Evolutionary conservation across 306 rosid genomes (phyloP).

Genomic region (Betula pendula): DNA sequence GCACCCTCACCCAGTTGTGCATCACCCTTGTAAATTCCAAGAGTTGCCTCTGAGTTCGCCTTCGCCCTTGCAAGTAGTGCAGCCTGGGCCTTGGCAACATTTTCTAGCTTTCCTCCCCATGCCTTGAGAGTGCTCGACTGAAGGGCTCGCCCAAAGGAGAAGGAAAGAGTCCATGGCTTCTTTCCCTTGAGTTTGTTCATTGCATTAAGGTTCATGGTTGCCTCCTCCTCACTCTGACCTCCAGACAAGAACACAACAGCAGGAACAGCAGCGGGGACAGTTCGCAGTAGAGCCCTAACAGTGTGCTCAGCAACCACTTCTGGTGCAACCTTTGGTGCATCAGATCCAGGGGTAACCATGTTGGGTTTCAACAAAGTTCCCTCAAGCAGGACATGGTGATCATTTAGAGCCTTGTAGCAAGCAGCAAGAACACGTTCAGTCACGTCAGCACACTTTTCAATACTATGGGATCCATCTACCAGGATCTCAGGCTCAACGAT

Average conservation of each 20-base stretch:
- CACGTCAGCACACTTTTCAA: conserved; percentile 67
- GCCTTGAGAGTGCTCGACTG: conserved; percentile 90
- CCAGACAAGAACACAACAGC: conserved; percentile 83
- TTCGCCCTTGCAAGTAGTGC: conserved; percentile 74
- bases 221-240: conserved; percentile 95
- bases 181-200: conserved; percentile 73
- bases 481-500: conserved; percentile 92
- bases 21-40: conserved; percentile 73
- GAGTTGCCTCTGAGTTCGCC: conserved; percentile 81
- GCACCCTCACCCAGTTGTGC: conserved; percentile 67
- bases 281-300: conserved; percentile 61
- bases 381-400: conserved; percentile 75
- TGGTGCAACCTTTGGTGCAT: conserved; percentile 50
- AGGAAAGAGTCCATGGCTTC: conserved; percentile 85
- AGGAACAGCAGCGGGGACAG: conserved; percentile 74
- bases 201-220: conserved; percentile 69
- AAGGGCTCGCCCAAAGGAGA: conserved; percentile 85
- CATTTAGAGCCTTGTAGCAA: conserved; percentile 72
- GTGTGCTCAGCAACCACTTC: conserved; percentile 75
- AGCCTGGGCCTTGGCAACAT: conserved; percentile 58
- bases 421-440: conserved; percentile 82
- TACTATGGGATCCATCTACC: conserved; percentile 73
- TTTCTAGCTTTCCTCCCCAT: conserved; percentile 69
- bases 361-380: conserved; percentile 88
- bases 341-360: conserved; percentile 90